Evolutionary conservation across 2,329 filamentous ascomycete species (phyloP).

Genomic region (Aspergillus fijiensis): DNA sequence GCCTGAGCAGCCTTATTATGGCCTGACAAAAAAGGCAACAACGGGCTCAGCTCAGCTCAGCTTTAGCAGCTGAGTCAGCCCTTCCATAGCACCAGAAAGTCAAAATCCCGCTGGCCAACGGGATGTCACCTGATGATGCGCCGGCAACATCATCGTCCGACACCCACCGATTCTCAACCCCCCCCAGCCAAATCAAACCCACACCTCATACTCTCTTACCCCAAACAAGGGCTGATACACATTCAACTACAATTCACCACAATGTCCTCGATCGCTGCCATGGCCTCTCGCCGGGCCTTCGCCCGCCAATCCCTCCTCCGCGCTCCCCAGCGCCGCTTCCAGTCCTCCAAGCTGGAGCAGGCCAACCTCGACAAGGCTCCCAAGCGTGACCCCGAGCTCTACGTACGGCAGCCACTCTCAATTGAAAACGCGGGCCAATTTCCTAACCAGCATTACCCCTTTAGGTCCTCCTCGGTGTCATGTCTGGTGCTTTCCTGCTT

Average conservation of each 20-base stretch:
- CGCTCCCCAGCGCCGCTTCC: constrained; percentile 41
- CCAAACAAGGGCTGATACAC: constrained; percentile 8
- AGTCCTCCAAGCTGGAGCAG: constrained; percentile 48
- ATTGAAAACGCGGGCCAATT: constrained; percentile 10
- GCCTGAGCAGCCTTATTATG: no score
- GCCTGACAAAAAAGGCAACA: not conserved
- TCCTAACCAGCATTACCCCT: constrained; percentile 18
- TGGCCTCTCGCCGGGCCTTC: constrained; percentile 43
- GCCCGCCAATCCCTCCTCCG: constrained; percentile 43
- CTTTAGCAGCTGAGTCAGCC: constrained; percentile 20
- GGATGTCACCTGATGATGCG: constrained; percentile 30
- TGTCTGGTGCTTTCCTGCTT: constrained; percentile 82
- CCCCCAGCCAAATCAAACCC: constrained; percentile 15
- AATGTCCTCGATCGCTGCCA: constrained; percentile 46
- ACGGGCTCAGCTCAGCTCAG: not conserved
- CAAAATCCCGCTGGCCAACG: constrained; percentile 17
- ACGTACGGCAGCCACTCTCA: constrained; percentile 52
- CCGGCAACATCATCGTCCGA: constrained; percentile 37
- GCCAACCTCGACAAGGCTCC: constrained; percentile 61
- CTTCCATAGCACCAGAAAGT: not conserved
- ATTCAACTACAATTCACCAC: constrained; percentile 14
- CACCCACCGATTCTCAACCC: constrained; percentile 28
- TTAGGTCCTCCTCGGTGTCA: constrained; percentile 86
- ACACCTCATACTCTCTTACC: constrained; percentile 19
- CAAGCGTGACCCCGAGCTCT: constrained; percentile 71